Evolutionary conservation across 2,329 filamentous ascomycete species (phyloP).

Genomic region (Ophiostoma pallidulum): DNA sequence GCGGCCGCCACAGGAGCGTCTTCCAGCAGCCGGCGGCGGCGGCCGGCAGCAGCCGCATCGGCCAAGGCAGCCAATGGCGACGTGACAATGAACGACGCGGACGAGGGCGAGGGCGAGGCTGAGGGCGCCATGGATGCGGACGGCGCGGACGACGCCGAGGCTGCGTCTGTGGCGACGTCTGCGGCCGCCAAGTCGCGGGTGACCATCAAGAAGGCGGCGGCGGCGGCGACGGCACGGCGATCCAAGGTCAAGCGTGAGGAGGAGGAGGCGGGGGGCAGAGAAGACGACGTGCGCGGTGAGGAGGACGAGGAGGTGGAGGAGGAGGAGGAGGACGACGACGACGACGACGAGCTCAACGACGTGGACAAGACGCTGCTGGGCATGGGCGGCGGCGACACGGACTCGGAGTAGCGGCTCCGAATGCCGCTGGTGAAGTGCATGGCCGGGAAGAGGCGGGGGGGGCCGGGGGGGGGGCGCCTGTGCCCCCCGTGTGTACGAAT

Average conservation of each 20-base stretch:
- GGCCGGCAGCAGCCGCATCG: constrained; percentile 1
- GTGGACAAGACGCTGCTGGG: constrained; percentile 28
- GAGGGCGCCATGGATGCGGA: no score
- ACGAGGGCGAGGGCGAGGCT: no score
- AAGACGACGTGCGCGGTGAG: no score
- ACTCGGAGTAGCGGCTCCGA: constrained; percentile 22
- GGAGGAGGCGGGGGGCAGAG: no score
- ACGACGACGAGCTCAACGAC: constrained; percentile 38
- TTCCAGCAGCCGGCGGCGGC: constrained; percentile 13
- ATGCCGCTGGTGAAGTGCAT: no score
- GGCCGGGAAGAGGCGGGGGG: no score
- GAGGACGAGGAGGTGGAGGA: no score
- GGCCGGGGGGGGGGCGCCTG: no score
- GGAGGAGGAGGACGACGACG: constrained; percentile 28
- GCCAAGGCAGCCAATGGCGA: constrained; percentile 31
- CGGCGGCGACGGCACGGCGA: not conserved
- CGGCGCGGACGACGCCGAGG: constrained; percentile 15
- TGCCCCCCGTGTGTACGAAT: no score
- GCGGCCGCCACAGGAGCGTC: not conserved
- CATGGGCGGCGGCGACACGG: constrained; percentile 25
- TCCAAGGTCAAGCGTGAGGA: constrained; percentile 4
- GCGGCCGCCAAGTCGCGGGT: not conserved
- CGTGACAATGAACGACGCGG: constrained; percentile 42
- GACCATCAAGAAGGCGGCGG: constrained; percentile 1
- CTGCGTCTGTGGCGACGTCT: not conserved